Evolutionary conservation across 2,329 filamentous ascomycete species (phyloP).

Genomic region (Trichoderma sp.): DNA sequence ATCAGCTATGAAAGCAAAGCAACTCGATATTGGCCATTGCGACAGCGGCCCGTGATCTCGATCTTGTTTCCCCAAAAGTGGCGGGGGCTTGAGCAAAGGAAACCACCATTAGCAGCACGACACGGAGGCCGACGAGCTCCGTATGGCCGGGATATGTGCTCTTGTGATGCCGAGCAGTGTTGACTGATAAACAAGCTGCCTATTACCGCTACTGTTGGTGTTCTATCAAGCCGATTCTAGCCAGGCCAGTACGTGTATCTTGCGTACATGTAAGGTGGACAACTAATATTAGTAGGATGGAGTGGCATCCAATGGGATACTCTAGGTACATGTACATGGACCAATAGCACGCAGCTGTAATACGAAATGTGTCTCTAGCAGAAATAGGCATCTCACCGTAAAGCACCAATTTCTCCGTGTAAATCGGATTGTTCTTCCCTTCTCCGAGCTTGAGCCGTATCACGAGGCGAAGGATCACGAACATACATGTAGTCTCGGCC

Average conservation of each 20-base stretch:
- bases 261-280: too few species aligned
- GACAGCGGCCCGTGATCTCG: not conserved
- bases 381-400: not conserved
- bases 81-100: not conserved
- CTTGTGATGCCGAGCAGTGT: not conserved
- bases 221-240: not conserved
- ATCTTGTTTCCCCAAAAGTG: constrained; percentile 1
- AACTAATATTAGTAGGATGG: not conserved
- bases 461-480: not conserved
- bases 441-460: not conserved
- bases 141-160: not conserved
- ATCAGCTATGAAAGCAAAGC: not conserved
- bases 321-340: not conserved
- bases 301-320: not conserved
- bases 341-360: not conserved
- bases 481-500: not conserved
- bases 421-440: not conserved
- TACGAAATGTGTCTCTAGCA: not conserved
- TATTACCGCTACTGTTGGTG: not conserved
- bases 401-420: not conserved
- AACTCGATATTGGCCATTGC: not conserved
- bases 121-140: not conserved
- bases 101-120: not conserved
- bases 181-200: not conserved
- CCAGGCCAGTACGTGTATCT: not conserved